Evolutionary conservation across 148 eudicot genomes (phyloP), one percentile per base, ranked within the genome.

Genomic region (Rhododendron ovatum): DNA sequence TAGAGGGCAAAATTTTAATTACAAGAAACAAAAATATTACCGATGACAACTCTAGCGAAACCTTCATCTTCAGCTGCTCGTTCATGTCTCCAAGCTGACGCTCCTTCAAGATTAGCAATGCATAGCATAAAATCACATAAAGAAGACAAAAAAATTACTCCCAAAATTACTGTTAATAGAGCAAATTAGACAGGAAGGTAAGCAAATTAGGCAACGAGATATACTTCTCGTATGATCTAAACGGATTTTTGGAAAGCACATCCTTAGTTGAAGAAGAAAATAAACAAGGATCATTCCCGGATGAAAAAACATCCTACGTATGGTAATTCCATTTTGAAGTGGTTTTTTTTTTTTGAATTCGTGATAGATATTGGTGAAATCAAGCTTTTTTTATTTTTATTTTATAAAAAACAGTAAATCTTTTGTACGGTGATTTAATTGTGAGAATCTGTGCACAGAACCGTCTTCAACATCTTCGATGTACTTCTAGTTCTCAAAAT

Each of bases 81-180:
- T 94, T 96, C 80, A 96, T 84, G 90, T 96, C 98, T 77, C 99
- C 98, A 28, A 94, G 98, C 33, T 94, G 95, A 82, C 99, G 95
- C 89, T 95, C 99, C 99, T 96, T 89, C 82, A 81, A 83, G 14
- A 47, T 2, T 37, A 77, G 75, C 8, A 28, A 14, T 48, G 33
- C 17, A 74, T 26, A 37, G 13, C 30, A 45, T 67, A 33, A 57
- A 75, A 51, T 22, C 57, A 76, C 24, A 37, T 33, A n/a, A 18
- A 33, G 7, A 12, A 55, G 13, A 76, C 9, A 24, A 53, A 33
- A 73, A 7, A 67, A 14, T 74, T 7, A 69, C 41, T 53, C 20
- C 4, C 37, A 73, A 14, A 73, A 30, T 74, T 10, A 33, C 45
- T 17, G 45, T 17, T 37, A 15, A 35, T 33, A 74, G 45, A 13